These are phyloP conservation scores for Aureobasidium namibiae DNA, from an alignment of 2,329 filamentous ascomycete genomes.

Conservation along the genomic window DNA sequence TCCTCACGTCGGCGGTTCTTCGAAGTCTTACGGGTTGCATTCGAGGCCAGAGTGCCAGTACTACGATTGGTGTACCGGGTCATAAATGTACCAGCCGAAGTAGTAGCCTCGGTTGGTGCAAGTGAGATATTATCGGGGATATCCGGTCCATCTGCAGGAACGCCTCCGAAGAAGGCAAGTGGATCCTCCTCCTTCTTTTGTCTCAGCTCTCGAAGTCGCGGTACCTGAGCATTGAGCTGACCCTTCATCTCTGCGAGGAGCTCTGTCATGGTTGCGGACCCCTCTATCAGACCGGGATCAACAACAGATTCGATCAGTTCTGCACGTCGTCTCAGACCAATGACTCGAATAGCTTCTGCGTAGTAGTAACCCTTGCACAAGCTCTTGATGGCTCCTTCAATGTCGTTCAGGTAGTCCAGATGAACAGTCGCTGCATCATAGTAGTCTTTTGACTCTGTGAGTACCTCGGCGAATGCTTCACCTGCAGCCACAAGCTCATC, in stretches of 20 bases:
- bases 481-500: slow-evolving; percentile 61
- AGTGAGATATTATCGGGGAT: slow-evolving; percentile 89
- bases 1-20: slow-evolving; percentile 88
- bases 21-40: slow-evolving; percentile 68
- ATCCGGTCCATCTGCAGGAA: slow-evolving; percentile 47
- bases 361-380: slow-evolving; percentile 86
- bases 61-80: slow-evolving; percentile 79
- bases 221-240: slow-evolving; percentile 77
- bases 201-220: slow-evolving; percentile 75
- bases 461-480: slow-evolving; percentile 64
- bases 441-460: slow-evolving; percentile 80
- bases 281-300: slow-evolving; percentile 71
- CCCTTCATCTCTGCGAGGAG: slow-evolving; percentile 86
- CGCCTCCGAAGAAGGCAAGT: slow-evolving; percentile 73
- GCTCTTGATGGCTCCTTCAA: slow-evolving; percentile 61
- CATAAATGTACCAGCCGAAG: slow-evolving; percentile 69
- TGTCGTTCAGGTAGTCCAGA: slow-evolving; percentile 68
- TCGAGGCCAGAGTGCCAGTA: slow-evolving; percentile 61
- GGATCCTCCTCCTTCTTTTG: slow-evolving; percentile 76
- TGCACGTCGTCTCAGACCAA: slow-evolving; percentile 51
- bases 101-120: slow-evolving; percentile 75
- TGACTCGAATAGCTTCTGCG: slow-evolving; percentile 75
- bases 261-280: slow-evolving; percentile 75
- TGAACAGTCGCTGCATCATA: slow-evolving; percentile 70
- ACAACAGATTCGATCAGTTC: slow-evolving; percentile 61